A percentile compares a stretch with the other conserved stretches of the same genome.
These are phyloP conservation scores for Collybia sp. DNA, from an alignment of 768 basidiomycete species.

Conservation along the genomic window DNA sequence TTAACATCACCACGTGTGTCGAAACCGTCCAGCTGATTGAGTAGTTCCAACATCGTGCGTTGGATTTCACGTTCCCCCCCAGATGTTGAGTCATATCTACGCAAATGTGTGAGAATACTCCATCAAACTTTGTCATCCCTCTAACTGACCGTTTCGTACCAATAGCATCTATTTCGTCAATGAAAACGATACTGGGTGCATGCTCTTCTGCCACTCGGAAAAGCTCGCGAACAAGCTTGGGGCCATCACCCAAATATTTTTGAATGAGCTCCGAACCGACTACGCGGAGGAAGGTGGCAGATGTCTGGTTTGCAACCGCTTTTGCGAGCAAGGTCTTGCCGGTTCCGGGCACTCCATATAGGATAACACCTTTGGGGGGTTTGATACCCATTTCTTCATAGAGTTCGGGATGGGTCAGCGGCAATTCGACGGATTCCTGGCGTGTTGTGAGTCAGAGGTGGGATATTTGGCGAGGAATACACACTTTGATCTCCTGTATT, in stretches of 20 bases:
- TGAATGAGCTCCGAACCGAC: conserved; percentile 98
- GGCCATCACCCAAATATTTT: conserved; percentile 98
- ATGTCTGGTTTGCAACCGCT: conserved; percentile 97
- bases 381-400: conserved; percentile 99
- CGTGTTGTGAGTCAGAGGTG: conserved; percentile 1
- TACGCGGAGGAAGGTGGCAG: conserved; percentile 95
- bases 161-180: conserved; percentile 98
- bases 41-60: conserved; percentile 96
- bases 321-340: conserved; percentile 98
- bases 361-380: conserved; percentile 99
- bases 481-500: conserved; percentile 97
- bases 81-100: conserved; percentile 94
- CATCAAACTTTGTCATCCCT: conserved; percentile 14
- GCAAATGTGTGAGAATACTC: neutral
- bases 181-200: conserved; percentile 98
- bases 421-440: conserved; percentile 96
- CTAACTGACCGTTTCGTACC: conserved; percentile 84
- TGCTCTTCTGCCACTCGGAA: conserved; percentile 98
- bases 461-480: conserved; percentile 8
- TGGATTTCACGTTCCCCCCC: conserved; percentile 99
- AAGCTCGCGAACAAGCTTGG: conserved; percentile 94
- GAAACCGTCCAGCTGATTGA: conserved; percentile 99
- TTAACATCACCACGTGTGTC: conserved; percentile 99
- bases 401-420: conserved; percentile 94
- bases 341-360: conserved; percentile 97